Conservation (phyloP, 1,284 basidiomycete species). For the Golubevia sp. region DNA sequence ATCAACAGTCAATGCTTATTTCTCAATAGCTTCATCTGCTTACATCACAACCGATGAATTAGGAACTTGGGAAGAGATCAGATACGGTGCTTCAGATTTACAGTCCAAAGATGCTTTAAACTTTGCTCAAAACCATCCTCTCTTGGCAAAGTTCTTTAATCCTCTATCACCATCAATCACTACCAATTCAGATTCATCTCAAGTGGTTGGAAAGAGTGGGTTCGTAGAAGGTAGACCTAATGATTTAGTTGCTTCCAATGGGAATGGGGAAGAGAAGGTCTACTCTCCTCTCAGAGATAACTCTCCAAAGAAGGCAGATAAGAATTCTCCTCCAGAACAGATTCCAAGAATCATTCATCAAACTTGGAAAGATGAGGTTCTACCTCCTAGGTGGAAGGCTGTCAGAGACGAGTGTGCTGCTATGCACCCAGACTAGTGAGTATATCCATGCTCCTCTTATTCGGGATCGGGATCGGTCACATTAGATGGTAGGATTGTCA, state of each 20-base stretch:
- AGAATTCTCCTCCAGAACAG: conserved; percentile 33
- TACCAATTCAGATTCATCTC: not conserved
- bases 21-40: conserved; percentile 43
- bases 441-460: too few species aligned
- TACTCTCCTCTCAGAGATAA: conserved; percentile 11
- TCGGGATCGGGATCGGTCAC: too few species aligned
- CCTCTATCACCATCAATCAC: conserved; percentile 9
- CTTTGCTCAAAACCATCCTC: conserved; percentile 31
- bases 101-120: conserved; percentile 4
- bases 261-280: conserved; percentile 1
- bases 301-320: conserved; percentile 5
- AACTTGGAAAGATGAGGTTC: conserved; percentile 53
- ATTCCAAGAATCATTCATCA: conserved; percentile 60
- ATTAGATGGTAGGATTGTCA: too few species aligned
- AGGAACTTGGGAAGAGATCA: conserved; percentile 51
- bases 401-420: conserved; percentile 46
- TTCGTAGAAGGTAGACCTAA: not conserved
- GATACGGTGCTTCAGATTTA: conserved; percentile 11
- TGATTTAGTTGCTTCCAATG: not conserved
- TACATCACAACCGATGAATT: conserved; percentile 50
- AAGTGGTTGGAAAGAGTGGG: not conserved
- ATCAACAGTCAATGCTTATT: conserved; percentile 45
- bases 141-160: conserved; percentile 32
- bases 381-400: conserved; percentile 47
- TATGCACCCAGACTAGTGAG: conserved; percentile 57